phyloP scores from a whole-genome alignment of 345 rosid genomes.

The Acer saccharum region DNA sequence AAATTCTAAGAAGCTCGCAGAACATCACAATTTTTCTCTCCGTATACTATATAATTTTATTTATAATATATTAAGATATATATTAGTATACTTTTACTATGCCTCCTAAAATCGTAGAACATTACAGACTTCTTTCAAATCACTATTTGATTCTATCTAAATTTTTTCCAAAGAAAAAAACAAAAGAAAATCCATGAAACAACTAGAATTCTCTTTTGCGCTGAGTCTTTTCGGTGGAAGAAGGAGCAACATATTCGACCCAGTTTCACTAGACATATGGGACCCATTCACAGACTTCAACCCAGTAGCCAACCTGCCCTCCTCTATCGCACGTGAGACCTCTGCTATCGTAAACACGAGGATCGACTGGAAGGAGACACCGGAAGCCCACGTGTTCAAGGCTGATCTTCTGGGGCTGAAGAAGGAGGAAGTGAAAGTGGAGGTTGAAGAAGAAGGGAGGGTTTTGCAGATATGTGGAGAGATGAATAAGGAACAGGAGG shows the following conservation, averaged over 20 bases:
- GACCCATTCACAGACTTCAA: constrained; percentile 23
- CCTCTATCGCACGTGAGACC: constrained; percentile 1
- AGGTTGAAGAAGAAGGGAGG: constrained; percentile 27
- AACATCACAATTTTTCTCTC: not conserved
- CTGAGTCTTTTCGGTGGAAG: constrained; percentile 30
- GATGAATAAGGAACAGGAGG: constrained; percentile 30
- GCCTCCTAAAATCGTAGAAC: no score
- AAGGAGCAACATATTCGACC: constrained; percentile 36
- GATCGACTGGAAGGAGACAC: constrained; percentile 44
- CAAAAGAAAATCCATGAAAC: no score
- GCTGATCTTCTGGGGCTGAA: constrained; percentile 40
- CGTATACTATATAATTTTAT: no score
- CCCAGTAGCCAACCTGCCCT: constrained; percentile 7
- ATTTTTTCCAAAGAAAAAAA: not conserved
- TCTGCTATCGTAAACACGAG: constrained; percentile 26
- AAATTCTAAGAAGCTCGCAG: not conserved
- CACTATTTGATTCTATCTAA: not conserved
- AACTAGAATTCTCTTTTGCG: not conserved
- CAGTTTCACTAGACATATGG: constrained; percentile 29
- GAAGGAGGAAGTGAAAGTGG: constrained; percentile 44
- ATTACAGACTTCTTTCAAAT: not conserved
- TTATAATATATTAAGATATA: no score
- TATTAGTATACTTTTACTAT: no score
- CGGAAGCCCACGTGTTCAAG: constrained; percentile 39
- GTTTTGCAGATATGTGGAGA: constrained; percentile 36